Evolutionary conservation across 495 filamentous ascomycete genomes (phyloP), one percentile per base, ranked within the genome.

Genomic region (Saxophila tyrrhenica): DNA sequence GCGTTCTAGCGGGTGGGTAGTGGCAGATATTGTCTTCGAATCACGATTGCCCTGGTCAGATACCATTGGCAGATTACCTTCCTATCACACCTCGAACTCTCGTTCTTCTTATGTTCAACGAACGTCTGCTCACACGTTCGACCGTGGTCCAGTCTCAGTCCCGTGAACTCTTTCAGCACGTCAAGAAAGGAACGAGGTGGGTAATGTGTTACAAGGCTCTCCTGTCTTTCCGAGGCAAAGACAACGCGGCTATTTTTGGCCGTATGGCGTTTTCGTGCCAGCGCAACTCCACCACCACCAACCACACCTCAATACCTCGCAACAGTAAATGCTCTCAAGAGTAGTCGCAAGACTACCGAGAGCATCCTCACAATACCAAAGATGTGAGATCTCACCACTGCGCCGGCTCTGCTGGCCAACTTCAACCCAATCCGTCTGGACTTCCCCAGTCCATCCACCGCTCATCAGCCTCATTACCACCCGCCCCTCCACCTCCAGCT

Each of bases 401-500:
- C 20, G 51, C 39, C n/a, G 41, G 25, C 20, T 39, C 7, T 44
- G 17, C 41, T n/a, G 41, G 41, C 8, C 19, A n/a, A 21, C n/a
- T n/a, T n/a, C n/a, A n/a, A n/a, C n/a, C n/a, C n/a, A 44, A 3
- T n/a, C 19, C 15, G 7, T 44, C 41, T 7, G 17, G 17, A 17
- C 41, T 21, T 9, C n/a, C 41, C 7, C 15, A 17, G 8, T 5
- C n/a, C 39, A 24, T 20, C n/a, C 5, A 44, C n/a, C 19, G 19
- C 8, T 3, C 7, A 5, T 44, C 7, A 44, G n/a, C 7, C 15
- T 9, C 41, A 44, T n/a, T 8, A 44, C 41, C 17, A 21, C n/a
- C 41, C 41, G 41, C 11, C 23, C 45, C 13, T 64, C 59, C 8
- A 72, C 72, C 24, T 67, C 72, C 13, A 81, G 87, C 2, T 90